Evolutionary conservation across 352 stramenopile species (phyloP).

Genomic region (Phytophthora ramorum): DNA sequence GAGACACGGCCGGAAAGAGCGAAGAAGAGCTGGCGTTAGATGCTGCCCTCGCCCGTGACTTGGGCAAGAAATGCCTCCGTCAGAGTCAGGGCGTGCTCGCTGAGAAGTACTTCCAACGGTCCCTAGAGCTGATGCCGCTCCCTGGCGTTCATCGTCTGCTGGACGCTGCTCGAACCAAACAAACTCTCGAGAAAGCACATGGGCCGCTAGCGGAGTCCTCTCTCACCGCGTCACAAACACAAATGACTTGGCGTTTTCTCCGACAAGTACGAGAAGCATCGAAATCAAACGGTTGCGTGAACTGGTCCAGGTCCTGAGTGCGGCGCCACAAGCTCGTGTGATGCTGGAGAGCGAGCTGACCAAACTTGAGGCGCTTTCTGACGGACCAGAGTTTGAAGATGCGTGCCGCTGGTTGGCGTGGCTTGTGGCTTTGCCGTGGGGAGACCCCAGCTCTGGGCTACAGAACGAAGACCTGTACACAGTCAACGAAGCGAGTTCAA

Average conservation of each 20-base stretch:
- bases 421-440: constrained; percentile 63
- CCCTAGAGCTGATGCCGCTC: constrained; percentile 58
- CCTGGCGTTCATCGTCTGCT: constrained; percentile 61
- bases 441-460: constrained; percentile 33
- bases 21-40: constrained; percentile 62
- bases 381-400: constrained; percentile 40
- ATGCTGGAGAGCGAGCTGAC: constrained; percentile 56
- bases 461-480: constrained; percentile 30
- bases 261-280: constrained; percentile 16
- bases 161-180: constrained; percentile 30
- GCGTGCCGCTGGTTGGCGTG: constrained; percentile 66
- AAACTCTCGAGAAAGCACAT: background rate
- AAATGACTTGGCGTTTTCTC: background rate
- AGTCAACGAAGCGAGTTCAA: constrained; percentile 43
- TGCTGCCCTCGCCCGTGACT: constrained; percentile 63
- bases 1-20: background rate
- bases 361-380: constrained; percentile 46
- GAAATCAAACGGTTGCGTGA: constrained; percentile 30
- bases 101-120: constrained; percentile 68
- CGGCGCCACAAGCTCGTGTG: constrained; percentile 31
- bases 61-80: constrained; percentile 66
- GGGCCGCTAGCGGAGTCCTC: background rate
- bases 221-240: background rate
- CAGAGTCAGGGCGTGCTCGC: constrained; percentile 51
- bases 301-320: constrained; percentile 22